Evolutionary conservation across 2,329 filamentous ascomycete genomes (phyloP), one percentile per base, ranked within the genome.

Genomic region (Nemania sp.): DNA sequence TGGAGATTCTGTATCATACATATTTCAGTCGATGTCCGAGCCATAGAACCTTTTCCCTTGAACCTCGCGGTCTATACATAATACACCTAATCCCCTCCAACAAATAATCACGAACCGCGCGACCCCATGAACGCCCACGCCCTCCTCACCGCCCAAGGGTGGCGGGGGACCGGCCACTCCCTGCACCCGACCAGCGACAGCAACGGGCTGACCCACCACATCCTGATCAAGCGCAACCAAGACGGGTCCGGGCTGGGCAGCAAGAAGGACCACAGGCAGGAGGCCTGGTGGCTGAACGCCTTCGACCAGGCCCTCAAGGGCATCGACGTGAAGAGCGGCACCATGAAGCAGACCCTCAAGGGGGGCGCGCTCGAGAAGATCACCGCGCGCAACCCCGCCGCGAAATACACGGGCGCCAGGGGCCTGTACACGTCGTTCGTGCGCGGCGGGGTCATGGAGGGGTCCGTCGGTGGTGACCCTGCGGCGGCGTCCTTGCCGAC

Each of bases 281-380:
- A 98, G 77, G 94, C 97, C 79, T 99, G 96, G 96, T 99, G 96
- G 96, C 86, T 97, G 80, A 91, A 93, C 66, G 96, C 96, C 11
- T 98, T 97, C 73, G 95, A 98, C 80, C 90, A 94, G 78, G 94
- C 94, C 64, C 83, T 98, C 72, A 92, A 96, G 79, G 92, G 91
- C 3, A 86, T 97, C 61, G 91, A 92, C 77, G 84, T 85, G 26
- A 84, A 85, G 72, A 80, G 87, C 72, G 85, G 88, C 61, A 82
- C 83, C 73, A 82, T 89, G 64, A 80, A 87, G 73, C 82, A 91
- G 83, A 86, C 87, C 67, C 78, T 88, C 70, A 82, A 84, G 65
- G 77, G 82, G 56, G 83, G 87, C 68, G 83, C 85, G 69, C 81
- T 79, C 38, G 75, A 89, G 73, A 84, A 85, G 71, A 83, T 90